phyloP scores from a whole-genome alignment of 345 rosid species.

The Nephelium lappaceum region DNA sequence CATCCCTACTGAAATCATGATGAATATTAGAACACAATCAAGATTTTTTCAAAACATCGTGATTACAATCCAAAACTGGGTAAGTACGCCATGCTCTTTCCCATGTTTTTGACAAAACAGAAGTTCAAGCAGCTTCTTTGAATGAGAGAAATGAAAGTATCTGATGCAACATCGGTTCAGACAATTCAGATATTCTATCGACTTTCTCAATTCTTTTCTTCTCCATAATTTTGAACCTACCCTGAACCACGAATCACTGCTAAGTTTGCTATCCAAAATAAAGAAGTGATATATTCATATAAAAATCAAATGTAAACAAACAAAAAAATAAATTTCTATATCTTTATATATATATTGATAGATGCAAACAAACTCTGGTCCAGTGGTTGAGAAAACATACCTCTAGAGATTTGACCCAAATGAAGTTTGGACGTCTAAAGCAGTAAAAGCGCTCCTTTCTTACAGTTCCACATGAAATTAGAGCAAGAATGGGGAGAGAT shows the following conservation, averaged over 20 bases:
- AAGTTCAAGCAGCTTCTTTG: background rate
- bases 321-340: too few relatives aligned
- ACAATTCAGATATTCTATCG: slow-evolving; percentile 14
- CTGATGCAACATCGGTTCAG: background rate
- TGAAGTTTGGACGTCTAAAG: too few relatives aligned
- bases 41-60: background rate
- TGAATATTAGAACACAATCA: background rate
- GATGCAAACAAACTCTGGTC: too few relatives aligned
- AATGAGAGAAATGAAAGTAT: background rate
- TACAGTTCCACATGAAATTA: too few relatives aligned
- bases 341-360: too few relatives aligned
- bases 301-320: too few relatives aligned
- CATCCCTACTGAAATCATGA: background rate
- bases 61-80: background rate
- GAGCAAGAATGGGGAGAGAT: too few relatives aligned
- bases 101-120: slow-evolving; percentile 9
- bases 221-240: background rate
- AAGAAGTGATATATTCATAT: too few relatives aligned
- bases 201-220: background rate
- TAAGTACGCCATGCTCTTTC: background rate
- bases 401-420: too few relatives aligned
- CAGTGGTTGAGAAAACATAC: too few relatives aligned
- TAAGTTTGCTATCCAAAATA: background rate
- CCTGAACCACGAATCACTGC: background rate
- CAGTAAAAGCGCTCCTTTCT: too few relatives aligned